Evolutionary conservation across 2,329 filamentous ascomycete genomes (phyloP).

Genomic region (Simplicillium sp.): DNA sequence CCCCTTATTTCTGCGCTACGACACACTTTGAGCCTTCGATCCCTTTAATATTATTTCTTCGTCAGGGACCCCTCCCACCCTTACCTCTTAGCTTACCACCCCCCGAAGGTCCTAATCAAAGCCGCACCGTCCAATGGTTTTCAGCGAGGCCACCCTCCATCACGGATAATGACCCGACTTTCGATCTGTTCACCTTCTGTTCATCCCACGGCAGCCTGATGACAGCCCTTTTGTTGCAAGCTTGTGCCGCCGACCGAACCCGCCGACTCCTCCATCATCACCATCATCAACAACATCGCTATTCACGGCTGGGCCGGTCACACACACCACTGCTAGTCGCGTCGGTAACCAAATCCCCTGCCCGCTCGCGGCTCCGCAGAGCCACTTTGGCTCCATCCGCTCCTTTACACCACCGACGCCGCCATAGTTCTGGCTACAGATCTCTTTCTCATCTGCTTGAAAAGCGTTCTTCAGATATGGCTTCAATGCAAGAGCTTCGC

Average conservation of each 20-base stretch:
- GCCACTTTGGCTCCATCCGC: constrained; percentile 10
- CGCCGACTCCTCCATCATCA: constrained; percentile 35
- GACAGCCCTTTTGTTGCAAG: constrained; percentile 35
- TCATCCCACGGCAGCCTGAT: constrained; percentile 21
- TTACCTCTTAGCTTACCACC: too few relatives aligned
- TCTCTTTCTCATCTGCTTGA: constrained; percentile 26
- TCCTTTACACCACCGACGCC: constrained; percentile 6
- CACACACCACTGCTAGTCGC: constrained; percentile 23
- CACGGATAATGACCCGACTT: too few relatives aligned
- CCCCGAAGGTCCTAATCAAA: too few relatives aligned
- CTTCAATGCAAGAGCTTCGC: constrained; percentile 26
- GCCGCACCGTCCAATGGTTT: too few relatives aligned
- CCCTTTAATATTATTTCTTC: too few relatives aligned
- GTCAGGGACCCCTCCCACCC: too few relatives aligned
- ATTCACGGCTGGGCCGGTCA: constrained; percentile 23
- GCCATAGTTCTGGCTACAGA: constrained; percentile 13
- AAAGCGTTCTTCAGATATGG: constrained; percentile 23
- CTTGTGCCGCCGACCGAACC: constrained; percentile 37
- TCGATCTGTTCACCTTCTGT: too few relatives aligned
- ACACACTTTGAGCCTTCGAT: too few relatives aligned
- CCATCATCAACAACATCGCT: constrained; percentile 25
- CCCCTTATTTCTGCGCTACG: too few relatives aligned
- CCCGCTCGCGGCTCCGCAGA: constrained; percentile 27
- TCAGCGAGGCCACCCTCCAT: too few relatives aligned
- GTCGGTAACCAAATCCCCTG: constrained; percentile 24